Evolutionary conservation across 257 asterid genomes (phyloP).

Genomic region (Echium plantagineum): DNA sequence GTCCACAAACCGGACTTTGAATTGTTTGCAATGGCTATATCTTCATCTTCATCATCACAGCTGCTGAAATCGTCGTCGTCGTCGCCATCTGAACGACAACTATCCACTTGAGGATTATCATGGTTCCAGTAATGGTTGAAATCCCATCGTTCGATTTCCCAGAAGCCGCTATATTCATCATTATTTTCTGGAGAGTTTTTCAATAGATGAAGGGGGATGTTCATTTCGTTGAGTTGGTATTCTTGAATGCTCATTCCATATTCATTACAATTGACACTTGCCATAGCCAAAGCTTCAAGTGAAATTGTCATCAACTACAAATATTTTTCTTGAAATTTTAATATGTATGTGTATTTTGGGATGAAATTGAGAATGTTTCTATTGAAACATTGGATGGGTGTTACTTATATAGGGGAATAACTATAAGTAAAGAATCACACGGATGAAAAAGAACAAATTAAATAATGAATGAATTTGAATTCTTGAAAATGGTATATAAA

Average conservation of each 20-base stretch:
- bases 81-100: neutral
- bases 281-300: conserved; percentile 3
- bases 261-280: neutral
- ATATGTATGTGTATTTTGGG: too few relatives aligned
- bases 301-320: neutral
- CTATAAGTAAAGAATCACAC: neutral
- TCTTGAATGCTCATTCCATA: neutral
- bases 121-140: neutral
- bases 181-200: neutral
- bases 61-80: neutral
- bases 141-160: neutral
- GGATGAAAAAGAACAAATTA: neutral
- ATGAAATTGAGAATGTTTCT: neutral
- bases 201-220: neutral
- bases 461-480: neutral
- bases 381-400: neutral
- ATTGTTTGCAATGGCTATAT: neutral
- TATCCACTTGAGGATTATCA: neutral
- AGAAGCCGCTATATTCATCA: neutral
- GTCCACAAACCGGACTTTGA: neutral
- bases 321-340: neutral
- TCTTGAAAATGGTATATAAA: neutral
- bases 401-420: neutral
- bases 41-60: neutral
- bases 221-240: neutral